Evolutionary conservation across 2,329 filamentous ascomycete species (phyloP).

Genomic region (Alternaria triticina): DNA sequence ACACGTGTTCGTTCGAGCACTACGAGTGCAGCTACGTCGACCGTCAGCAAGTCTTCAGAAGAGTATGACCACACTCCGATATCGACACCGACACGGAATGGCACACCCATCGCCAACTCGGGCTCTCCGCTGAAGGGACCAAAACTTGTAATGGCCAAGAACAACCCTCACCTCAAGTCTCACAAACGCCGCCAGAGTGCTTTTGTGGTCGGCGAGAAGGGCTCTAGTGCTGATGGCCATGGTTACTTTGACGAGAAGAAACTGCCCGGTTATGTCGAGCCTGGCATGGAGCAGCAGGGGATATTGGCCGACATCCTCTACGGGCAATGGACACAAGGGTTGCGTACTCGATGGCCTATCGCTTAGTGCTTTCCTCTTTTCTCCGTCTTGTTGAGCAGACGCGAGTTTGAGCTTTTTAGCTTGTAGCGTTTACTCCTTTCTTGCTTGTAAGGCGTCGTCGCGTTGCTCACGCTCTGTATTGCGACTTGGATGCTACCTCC

Average conservation of each 20-base stretch:
- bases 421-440: not conserved
- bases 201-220: slow-evolving; percentile 51
- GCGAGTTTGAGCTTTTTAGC: not conserved
- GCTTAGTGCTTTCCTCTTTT: slow-evolving; percentile 9
- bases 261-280: slow-evolving; percentile 63
- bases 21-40: slow-evolving; percentile 21
- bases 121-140: slow-evolving; percentile 58
- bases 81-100: slow-evolving; percentile 26
- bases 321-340: slow-evolving; percentile 83
- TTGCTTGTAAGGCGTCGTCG: not conserved
- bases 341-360: slow-evolving; percentile 61
- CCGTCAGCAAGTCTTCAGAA: slow-evolving; percentile 27
- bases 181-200: slow-evolving; percentile 63
- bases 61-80: slow-evolving; percentile 26
- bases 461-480: not conserved
- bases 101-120: slow-evolving; percentile 36
- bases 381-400: not conserved
- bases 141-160: slow-evolving; percentile 79
- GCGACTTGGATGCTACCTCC: not conserved
- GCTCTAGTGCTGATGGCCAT: slow-evolving; percentile 48
- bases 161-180: slow-evolving; percentile 84
- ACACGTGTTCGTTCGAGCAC: slow-evolving; percentile 43
- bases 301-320: slow-evolving; percentile 91
- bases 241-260: slow-evolving; percentile 54
- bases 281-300: slow-evolving; percentile 91